These are phyloP conservation scores for Solidago caesia DNA, from an alignment of 129 eudicot genomes.

Conservation along the genomic window DNA sequence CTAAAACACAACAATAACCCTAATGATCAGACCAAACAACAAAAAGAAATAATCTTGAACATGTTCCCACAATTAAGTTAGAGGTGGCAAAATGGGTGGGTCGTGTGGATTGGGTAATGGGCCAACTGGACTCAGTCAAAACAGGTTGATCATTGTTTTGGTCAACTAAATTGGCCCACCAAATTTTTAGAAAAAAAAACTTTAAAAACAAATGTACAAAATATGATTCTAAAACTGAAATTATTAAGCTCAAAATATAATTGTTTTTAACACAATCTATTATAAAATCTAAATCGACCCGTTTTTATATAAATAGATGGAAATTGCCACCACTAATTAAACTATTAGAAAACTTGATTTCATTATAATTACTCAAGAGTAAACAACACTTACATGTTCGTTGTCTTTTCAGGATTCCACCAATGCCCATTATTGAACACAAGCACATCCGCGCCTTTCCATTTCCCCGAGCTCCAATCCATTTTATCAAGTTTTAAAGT, in stretches of 20 bases:
- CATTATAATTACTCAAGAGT: not conserved
- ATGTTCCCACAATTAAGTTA: not conserved
- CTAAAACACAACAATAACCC: constrained; percentile 37
- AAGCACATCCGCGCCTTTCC: constrained; percentile 74
- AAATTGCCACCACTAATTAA: not conserved
- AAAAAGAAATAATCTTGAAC: constrained; percentile 2
- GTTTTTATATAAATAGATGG: not conserved
- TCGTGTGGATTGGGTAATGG: not conserved
- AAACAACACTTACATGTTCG: constrained; percentile 47
- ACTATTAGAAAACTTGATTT: not conserved
- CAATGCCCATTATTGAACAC: constrained; percentile 84
- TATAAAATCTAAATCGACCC: not conserved
- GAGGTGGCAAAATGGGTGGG: not conserved
- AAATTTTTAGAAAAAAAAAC: not conserved
- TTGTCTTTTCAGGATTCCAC: constrained; percentile 83
- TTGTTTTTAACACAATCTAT: not conserved
- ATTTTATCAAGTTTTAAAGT: constrained; percentile 67
- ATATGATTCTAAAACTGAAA: not conserved
- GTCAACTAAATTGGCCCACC: not conserved
- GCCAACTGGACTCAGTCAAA: not conserved
- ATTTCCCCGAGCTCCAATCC: constrained; percentile 62
- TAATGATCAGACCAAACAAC: constrained; percentile 11
- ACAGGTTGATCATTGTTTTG: not conserved
- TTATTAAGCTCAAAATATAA: not conserved
- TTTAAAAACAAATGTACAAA: not conserved